These are phyloP conservation scores for Rhodotorula sp. DNA, from an alignment of 1,284 basidiomycete genomes.

Conservation along the genomic window DNA sequence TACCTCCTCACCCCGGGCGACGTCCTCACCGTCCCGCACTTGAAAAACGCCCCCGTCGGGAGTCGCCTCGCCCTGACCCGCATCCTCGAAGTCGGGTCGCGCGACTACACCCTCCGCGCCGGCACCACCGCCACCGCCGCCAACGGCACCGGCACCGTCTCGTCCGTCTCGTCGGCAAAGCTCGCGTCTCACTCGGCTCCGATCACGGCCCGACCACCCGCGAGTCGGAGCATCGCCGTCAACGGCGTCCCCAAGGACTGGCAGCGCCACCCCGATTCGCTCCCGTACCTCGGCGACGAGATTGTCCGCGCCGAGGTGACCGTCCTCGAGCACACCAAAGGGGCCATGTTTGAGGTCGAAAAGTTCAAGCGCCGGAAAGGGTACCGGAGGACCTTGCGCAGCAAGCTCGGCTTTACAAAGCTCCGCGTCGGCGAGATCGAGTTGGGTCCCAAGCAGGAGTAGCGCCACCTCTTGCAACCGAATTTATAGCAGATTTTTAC, in stretches of 20 bases:
- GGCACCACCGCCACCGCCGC: conserved; percentile 27
- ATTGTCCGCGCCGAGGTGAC: conserved; percentile 77
- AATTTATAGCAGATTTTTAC: too few species aligned
- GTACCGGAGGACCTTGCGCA: conserved; percentile 56
- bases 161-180: conserved; percentile 10
- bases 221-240: conserved; percentile 17
- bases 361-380: conserved; percentile 99
- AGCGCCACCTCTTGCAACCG: too few species aligned
- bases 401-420: conserved; percentile 40
- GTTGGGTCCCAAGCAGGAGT: conserved; percentile 28
- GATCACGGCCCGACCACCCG: conserved; percentile 50
- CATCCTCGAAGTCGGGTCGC: conserved; percentile 89
- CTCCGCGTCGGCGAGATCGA: conserved; percentile 73
- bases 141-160: background rate
- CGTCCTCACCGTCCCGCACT: conserved; percentile 84
- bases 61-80: conserved; percentile 79
- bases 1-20: conserved; percentile 87
- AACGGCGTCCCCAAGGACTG: conserved; percentile 37
- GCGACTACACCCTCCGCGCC: conserved; percentile 85
- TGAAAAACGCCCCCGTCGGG: conserved; percentile 73
- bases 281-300: conserved; percentile 52
- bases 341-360: conserved; percentile 81
- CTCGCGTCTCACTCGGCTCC: conserved; percentile 54
- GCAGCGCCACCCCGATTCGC: conserved; percentile 40
- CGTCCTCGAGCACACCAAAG: conserved; percentile 94